phyloP scores from a whole-genome alignment of 305 asterid species.

The Fraxinus angustifolia region DNA sequence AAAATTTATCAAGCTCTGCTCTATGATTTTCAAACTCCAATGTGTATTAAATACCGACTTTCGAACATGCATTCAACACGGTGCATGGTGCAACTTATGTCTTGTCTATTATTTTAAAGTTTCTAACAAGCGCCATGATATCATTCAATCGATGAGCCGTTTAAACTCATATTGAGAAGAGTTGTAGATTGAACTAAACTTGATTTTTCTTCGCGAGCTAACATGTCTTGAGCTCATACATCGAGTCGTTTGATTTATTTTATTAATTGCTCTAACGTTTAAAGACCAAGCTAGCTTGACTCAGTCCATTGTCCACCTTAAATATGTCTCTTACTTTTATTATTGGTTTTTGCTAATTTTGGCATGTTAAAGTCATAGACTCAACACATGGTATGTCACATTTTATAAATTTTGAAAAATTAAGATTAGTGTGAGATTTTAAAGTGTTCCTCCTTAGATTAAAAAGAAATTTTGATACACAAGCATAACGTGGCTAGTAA shows the following conservation, averaged over 20 bases:
- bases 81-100: not conserved
- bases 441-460: not conserved
- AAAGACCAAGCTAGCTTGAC: too few species aligned
- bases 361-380: too few species aligned
- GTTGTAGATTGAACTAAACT: not conserved
- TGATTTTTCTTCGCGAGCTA: not conserved
- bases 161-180: not conserved
- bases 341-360: too few species aligned
- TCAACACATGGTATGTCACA: not conserved
- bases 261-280: too few species aligned
- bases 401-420: not conserved
- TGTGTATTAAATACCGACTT: not conserved
- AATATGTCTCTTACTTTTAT: too few species aligned
- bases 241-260: too few species aligned
- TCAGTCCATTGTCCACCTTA: too few species aligned
- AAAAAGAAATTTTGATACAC: not conserved
- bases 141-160: not conserved
- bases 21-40: not conserved
- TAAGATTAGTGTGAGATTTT: not conserved
- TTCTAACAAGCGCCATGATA: not conserved
- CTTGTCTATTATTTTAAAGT: not conserved
- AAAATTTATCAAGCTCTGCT: not conserved
- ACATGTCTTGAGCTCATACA: not conserved
- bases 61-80: not conserved
- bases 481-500: not conserved